Evolutionary conservation across 768 basidiomycete genomes (phyloP), one percentile per base, ranked within the genome.

Genomic region (Naematelia aurantialba): DNA sequence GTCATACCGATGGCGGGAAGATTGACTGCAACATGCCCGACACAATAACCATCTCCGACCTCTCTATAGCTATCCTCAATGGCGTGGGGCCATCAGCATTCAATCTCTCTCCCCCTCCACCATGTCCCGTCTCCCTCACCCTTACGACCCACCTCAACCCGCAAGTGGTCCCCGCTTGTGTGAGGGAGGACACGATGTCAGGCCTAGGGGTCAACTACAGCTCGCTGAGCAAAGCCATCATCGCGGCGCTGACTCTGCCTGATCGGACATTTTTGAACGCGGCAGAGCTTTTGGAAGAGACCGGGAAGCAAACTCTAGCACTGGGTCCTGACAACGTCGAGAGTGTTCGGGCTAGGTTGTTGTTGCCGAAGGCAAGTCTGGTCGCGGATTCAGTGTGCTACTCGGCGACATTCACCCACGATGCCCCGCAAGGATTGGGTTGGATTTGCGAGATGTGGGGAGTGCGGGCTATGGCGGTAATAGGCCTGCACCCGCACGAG

Each of bases 401-500:
- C 26, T 14, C 13, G 13, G 58, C 61, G 8, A 55, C 50, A 13
- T 45, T 53, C 29, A 48, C 52, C 24, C 42, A 60, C 55, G 60
- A 54, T 52, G 1, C 24, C 46, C 5, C 13, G 74, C 78, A 39
- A 70, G 59, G 11, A 61, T 71, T 53, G 58, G 60, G 17, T 70
- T 5, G 51, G 58, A 30, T 2, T 19, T 61, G 52, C 47, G 76
- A 67, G 39, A 71, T 89, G 31, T 76, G 75, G 29, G 79, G 80
- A 47, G 74, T 91, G 8, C 67, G 77, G 3, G 82, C 84, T 34
- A 77, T 79, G 5, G 79, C 82, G 13, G 81, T 89, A 52, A 79
- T 91, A 22, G 89, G 90, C 2, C 78, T 91, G 39, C 83, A 88
- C 62, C 79, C 81, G 4, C 81, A 80, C 58, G 90, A 91, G 73